Evolutionary conservation across 192 early-diverging fungal genomes (phyloP).

Genomic region (Entomortierella parvispora): DNA sequence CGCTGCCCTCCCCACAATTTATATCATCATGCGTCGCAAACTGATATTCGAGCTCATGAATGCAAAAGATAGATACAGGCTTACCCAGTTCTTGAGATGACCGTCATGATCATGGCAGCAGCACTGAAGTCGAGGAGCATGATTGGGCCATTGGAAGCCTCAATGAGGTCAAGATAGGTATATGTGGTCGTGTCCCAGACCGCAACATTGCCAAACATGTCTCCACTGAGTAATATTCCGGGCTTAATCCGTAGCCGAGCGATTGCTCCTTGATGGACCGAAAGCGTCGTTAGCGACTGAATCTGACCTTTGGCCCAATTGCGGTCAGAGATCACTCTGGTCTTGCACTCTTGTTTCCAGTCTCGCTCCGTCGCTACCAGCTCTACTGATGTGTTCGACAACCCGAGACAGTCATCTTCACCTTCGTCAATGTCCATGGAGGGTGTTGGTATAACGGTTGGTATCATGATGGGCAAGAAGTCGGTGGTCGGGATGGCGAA

Average conservation of each 20-base stretch:
- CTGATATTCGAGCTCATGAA: neutral
- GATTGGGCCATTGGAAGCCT: constrained; percentile 32
- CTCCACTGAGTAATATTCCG: constrained; percentile 25
- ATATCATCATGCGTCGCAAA: no score
- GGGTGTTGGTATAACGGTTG: neutral
- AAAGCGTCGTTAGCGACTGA: constrained; percentile 24
- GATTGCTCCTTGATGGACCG: constrained; percentile 20
- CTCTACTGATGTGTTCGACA: neutral
- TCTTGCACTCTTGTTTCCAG: constrained; percentile 47
- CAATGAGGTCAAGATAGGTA: constrained; percentile 12
- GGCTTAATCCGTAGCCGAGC: constrained; percentile 33
- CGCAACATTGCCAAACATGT: constrained; percentile 41
- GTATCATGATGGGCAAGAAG: neutral
- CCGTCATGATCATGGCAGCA: constrained; percentile 33
- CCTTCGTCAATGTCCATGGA: constrained; percentile 4
- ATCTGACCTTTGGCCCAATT: constrained; percentile 43
- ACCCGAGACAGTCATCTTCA: neutral
- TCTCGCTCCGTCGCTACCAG: neutral
- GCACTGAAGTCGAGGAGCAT: constrained; percentile 44
- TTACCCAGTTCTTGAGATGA: constrained; percentile 45
- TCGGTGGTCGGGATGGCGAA: constrained; percentile 20
- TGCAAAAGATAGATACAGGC: constrained; percentile 7
- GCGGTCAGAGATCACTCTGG: constrained; percentile 38
- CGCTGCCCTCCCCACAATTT: no score
- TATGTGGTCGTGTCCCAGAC: constrained; percentile 35